These are phyloP conservation scores for Rossbeevera mucosa DNA, from an alignment of 768 basidiomycete species.

Conservation along the genomic window DNA sequence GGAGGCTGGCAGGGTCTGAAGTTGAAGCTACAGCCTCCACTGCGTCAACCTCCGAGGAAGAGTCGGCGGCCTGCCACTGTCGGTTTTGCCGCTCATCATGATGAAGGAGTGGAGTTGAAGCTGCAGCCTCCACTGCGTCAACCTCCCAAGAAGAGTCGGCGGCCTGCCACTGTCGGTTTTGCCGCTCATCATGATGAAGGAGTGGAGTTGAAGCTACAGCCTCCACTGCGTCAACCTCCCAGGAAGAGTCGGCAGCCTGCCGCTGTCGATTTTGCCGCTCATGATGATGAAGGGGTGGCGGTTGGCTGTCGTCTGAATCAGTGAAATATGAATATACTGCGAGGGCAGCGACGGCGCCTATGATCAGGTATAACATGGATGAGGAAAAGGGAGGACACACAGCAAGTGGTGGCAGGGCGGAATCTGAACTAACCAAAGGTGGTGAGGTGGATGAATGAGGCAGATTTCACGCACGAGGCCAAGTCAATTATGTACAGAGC, in stretches of 20 bases:
- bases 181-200: constrained; percentile 12
- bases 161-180: neutral
- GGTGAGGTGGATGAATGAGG: neutral
- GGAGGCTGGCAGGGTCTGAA: constrained; percentile 53
- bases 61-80: neutral
- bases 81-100: constrained; percentile 8
- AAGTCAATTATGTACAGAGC: neutral
- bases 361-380: constrained; percentile 13
- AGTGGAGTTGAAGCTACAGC: too few species aligned
- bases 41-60: neutral
- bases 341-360: constrained; percentile 10
- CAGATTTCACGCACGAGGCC: neutral
- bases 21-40: neutral
- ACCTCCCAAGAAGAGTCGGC: neutral
- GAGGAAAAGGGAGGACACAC: neutral
- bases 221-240: neutral
- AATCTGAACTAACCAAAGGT: neutral
- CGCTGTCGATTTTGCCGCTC: constrained; percentile 4
- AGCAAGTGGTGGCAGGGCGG: neutral
- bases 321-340: constrained; percentile 7
- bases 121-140: too few species aligned
- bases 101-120: too few species aligned
- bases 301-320: neutral
- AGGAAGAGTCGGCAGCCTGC: neutral
- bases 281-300: constrained; percentile 10